A percentile compares a stretch with the other conserved stretches of the same genome.
Evolutionary conservation across 176 grass and related monocot genomes (phyloP).

Genomic region (Triticum urartu): DNA sequence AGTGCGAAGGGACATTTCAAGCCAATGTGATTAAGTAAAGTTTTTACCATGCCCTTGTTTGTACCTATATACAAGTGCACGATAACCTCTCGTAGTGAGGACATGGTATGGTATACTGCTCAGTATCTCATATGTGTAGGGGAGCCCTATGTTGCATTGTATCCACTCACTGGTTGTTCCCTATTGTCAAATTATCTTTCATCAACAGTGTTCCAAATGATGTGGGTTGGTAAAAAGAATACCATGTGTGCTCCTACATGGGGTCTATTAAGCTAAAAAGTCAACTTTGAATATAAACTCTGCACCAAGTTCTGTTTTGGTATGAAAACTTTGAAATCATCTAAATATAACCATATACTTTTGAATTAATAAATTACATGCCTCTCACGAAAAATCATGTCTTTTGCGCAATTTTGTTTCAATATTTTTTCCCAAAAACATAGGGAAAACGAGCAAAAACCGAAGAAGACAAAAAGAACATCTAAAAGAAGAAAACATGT

Average conservation of each 20-base stretch:
- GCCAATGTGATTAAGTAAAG: neutral
- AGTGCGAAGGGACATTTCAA: neutral
- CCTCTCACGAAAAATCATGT: too few relatives aligned
- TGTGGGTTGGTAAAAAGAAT: neutral
- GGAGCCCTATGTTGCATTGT: constrained; percentile 36
- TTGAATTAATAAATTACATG: neutral
- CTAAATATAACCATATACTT: neutral
- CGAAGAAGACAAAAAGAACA: too few relatives aligned
- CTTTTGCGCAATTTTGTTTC: too few relatives aligned
- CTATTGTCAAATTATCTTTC: neutral
- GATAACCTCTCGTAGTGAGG: constrained; percentile 38
- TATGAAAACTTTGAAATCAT: neutral
- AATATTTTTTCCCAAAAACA: too few relatives aligned
- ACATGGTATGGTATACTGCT: constrained; percentile 31
- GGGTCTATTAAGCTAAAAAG: neutral
- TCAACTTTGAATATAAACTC: neutral
- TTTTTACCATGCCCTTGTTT: neutral
- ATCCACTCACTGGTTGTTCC: constrained; percentile 31
- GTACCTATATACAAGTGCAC: constrained; percentile 38
- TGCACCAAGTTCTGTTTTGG: neutral
- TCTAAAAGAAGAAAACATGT: too few relatives aligned
- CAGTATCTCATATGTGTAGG: neutral
- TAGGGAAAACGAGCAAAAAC: too few relatives aligned
- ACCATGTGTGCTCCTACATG: neutral
- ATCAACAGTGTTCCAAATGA: neutral